These are phyloP conservation scores for Kodamaea fungicola DNA, from an alignment of 1,139 yeast genomes.

Conservation along the genomic window DNA sequence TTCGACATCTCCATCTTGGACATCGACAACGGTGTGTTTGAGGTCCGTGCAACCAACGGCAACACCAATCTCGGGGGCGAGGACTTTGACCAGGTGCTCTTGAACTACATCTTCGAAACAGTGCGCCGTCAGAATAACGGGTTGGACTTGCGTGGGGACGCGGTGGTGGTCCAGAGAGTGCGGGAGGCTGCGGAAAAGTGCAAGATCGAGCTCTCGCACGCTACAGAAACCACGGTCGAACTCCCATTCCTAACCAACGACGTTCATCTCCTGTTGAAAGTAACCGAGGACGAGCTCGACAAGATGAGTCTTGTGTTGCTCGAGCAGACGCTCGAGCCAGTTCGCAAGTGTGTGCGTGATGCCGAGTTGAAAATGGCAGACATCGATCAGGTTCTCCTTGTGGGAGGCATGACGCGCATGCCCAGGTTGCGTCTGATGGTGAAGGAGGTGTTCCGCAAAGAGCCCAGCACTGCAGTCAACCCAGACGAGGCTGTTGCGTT, in stretches of 20 bases:
- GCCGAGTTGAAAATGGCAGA: conserved; percentile 62
- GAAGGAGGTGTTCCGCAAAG: conserved; percentile 50
- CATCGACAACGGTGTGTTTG: conserved; percentile 79
- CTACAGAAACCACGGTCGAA: conserved; percentile 51
- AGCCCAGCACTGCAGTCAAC: conserved; percentile 64
- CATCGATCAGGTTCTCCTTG: conserved; percentile 68
- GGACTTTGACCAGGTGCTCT: conserved; percentile 66
- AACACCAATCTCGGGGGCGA: conserved; percentile 85
- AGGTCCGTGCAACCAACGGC: conserved; percentile 79
- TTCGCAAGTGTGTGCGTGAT: conserved; percentile 64
- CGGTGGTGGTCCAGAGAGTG: conserved; percentile 59
- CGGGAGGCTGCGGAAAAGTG: conserved; percentile 70
- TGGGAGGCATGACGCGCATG: conserved; percentile 88
- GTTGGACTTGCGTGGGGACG: conserved; percentile 41
- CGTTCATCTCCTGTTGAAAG: conserved; percentile 46
- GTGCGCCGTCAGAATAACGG: conserved; percentile 45
- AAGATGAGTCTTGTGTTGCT: conserved; percentile 59
- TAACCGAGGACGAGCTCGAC: conserved; percentile 66
- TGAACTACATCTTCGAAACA: conserved; percentile 47
- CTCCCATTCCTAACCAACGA: conserved; percentile 59
- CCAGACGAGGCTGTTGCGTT: conserved; percentile 86
- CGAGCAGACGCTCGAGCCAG: conserved; percentile 60
- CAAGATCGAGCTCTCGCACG: conserved; percentile 68
- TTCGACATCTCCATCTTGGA: conserved; percentile 78
- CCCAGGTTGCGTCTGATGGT: conserved; percentile 65